Evolutionary conservation across 306 rosid genomes (phyloP).

Genomic region (Trifolium repens): DNA sequence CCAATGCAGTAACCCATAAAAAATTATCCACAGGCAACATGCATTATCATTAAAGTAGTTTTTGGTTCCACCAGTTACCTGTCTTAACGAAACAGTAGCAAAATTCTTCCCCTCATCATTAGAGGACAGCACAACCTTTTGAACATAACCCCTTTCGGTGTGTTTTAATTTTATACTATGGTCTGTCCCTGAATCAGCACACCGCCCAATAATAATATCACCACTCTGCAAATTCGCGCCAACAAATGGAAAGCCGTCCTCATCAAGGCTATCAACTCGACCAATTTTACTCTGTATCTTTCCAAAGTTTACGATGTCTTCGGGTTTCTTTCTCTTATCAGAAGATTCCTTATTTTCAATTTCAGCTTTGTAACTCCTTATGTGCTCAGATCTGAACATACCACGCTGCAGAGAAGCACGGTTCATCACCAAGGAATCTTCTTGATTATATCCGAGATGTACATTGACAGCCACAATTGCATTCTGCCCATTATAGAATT

Average conservation of each 20-base stretch:
- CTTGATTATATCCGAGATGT: constrained; percentile 94
- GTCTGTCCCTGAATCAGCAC: constrained; percentile 90
- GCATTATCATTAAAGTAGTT: constrained; percentile 10
- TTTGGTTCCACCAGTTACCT: constrained; percentile 55
- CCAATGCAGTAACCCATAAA: constrained; percentile 4
- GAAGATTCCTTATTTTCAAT: constrained; percentile 75
- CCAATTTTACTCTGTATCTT: constrained; percentile 87
- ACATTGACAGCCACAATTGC: constrained; percentile 98
- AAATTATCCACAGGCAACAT: not conserved
- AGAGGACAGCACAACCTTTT: constrained; percentile 89
- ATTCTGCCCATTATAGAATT: constrained; percentile 88
- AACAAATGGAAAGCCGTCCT: constrained; percentile 87
- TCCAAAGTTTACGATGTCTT: constrained; percentile 79
- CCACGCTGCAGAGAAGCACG: constrained; percentile 97
- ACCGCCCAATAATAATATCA: constrained; percentile 82
- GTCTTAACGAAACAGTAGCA: constrained; percentile 90
- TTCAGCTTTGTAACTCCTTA: constrained; percentile 90
- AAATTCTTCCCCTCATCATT: constrained; percentile 94
- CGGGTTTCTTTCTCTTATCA: constrained; percentile 80
- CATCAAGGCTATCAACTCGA: constrained; percentile 91
- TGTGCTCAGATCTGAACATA: constrained; percentile 91
- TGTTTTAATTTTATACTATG: constrained; percentile 90
- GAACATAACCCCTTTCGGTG: constrained; percentile 94
- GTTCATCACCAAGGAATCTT: constrained; percentile 96
- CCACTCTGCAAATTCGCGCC: constrained; percentile 93